phyloP scores from a whole-genome alignment of 2,329 filamentous ascomycete genomes.

The Trichoderma koningiopsis region DNA sequence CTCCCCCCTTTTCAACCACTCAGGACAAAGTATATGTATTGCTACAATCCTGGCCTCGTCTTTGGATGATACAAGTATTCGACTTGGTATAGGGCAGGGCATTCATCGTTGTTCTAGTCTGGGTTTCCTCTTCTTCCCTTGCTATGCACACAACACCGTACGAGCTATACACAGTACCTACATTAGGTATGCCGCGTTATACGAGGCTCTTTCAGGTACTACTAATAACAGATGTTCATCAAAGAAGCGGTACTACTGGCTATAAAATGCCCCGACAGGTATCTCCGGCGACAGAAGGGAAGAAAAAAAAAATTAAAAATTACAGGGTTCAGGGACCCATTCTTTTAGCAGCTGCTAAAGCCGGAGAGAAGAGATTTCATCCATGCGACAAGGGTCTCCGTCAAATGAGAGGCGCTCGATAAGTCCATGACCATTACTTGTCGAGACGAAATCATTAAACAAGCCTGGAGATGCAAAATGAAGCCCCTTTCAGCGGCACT shows the following conservation, averaged over 20 bases:
- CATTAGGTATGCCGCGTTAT: background rate
- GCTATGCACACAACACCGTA: background rate
- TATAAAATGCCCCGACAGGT: slow-evolving; percentile 6
- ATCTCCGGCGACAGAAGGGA: slow-evolving; percentile 16
- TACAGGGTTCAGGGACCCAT: slow-evolving; percentile 15
- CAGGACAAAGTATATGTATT: background rate
- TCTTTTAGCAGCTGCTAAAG: slow-evolving; percentile 25
- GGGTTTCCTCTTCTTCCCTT: background rate
- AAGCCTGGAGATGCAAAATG: background rate
- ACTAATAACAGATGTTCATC: background rate
- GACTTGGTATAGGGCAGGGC: background rate
- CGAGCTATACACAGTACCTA: background rate
- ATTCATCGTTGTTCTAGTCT: background rate
- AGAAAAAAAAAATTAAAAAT: background rate
- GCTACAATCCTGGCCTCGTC: background rate
- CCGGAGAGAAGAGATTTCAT: slow-evolving; percentile 18
- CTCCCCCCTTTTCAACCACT: slow-evolving; percentile 8
- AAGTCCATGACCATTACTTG: background rate
- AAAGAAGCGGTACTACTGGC: background rate
- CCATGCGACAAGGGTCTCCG: slow-evolving; percentile 17
- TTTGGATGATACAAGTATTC: background rate
- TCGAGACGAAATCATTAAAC: background rate
- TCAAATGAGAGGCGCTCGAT: slow-evolving; percentile 25
- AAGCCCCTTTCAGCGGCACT: background rate
- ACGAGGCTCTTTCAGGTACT: slow-evolving; percentile 4